phyloP scores from a whole-genome alignment of 1,139 yeast species.

The Geotrichum reessii region DNA sequence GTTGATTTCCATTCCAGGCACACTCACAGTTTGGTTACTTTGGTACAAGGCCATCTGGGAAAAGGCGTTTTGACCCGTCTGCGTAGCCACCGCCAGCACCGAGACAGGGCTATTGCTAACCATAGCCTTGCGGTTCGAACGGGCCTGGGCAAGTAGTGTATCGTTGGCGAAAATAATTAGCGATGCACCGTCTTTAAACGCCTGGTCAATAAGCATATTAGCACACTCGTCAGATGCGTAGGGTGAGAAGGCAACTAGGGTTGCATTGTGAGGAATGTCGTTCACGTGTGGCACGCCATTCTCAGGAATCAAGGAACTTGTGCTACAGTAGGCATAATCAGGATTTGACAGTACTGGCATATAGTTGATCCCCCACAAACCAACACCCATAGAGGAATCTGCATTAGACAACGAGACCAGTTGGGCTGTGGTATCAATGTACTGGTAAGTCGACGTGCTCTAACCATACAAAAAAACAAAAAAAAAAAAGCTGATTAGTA shows the following conservation, averaged over 20 bases:
- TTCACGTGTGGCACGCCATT: slow-evolving; percentile 1
- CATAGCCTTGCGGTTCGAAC: slow-evolving; percentile 3
- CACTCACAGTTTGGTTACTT: slow-evolving; percentile 9
- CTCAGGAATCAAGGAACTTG: slow-evolving; percentile 7
- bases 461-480: background rate
- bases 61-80: slow-evolving; percentile 10
- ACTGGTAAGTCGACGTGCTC: slow-evolving; percentile 10
- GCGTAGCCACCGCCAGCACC: slow-evolving; percentile 6
- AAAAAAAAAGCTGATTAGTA: background rate
- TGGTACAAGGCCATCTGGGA: slow-evolving; percentile 10
- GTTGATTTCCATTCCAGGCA: slow-evolving; percentile 5
- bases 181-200: slow-evolving; percentile 12
- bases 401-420: slow-evolving; percentile 8
- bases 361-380: slow-evolving; percentile 19
- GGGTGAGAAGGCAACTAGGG: slow-evolving; percentile 17
- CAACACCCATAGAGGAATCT: slow-evolving; percentile 10
- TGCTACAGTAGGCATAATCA: slow-evolving; percentile 8
- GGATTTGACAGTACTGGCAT: slow-evolving; percentile 11
- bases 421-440: slow-evolving; percentile 4
- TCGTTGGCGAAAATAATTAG: slow-evolving; percentile 16
- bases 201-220: slow-evolving; percentile 14
- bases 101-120: slow-evolving; percentile 7
- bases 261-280: slow-evolving; percentile 15
- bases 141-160: background rate
- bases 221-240: slow-evolving; percentile 11